Evolutionary conservation across 805 yeast genomes (phyloP).

Genomic region (Candida patagonica): DNA sequence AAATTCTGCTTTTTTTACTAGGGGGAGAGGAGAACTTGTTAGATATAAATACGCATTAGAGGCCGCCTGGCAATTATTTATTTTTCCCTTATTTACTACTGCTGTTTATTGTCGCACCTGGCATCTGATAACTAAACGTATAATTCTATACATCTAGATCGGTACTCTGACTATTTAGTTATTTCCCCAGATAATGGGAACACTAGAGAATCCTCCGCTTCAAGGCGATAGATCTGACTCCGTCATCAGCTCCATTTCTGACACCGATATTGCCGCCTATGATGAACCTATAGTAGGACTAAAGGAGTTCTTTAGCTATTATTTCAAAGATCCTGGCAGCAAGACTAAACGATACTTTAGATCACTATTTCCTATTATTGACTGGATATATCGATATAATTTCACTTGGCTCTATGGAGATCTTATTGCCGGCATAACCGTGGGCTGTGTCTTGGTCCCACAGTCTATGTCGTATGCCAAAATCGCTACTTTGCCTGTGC

Average conservation of each 20-base stretch:
- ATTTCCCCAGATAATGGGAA: no score
- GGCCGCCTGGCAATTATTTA: no score
- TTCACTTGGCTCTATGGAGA: conserved; percentile 71
- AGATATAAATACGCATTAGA: no score
- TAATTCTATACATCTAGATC: no score
- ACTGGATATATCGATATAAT: conserved; percentile 85
- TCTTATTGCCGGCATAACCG: conserved; percentile 85
- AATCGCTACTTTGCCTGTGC: conserved; percentile 70
- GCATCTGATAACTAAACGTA: no score
- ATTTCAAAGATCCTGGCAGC: conserved; percentile 30
- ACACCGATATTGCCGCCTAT: conserved; percentile 6
- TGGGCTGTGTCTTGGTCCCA: conserved; percentile 87
- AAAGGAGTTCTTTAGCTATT: conserved; percentile 8
- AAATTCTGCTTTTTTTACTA: no score
- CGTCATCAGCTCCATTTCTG: conserved; percentile 1
- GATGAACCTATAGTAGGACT: conserved; percentile 11
- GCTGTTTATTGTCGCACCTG: no score
- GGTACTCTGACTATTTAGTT: no score
- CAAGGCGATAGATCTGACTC: neutral
- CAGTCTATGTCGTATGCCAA: conserved; percentile 94
- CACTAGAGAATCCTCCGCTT: no score
- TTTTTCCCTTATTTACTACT: no score
- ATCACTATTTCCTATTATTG: conserved; percentile 67
- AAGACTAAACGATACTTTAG: conserved; percentile 39
- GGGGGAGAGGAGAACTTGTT: no score